phyloP scores from a whole-genome alignment of 257 asterid species.

The Nicotiana benthamiana region DNA sequence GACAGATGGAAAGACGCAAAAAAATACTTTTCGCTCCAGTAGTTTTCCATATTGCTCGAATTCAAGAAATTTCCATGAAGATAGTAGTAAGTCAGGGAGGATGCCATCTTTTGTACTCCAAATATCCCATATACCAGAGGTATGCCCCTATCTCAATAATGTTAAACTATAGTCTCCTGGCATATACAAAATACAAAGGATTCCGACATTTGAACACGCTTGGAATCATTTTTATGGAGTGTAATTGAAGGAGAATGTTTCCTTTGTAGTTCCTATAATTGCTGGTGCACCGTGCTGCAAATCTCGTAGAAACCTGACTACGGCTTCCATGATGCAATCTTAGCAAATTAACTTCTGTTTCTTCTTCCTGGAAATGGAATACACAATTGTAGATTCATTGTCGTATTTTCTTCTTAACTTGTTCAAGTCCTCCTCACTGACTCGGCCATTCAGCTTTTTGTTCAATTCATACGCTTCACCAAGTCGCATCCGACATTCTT shows the following conservation, averaged over 20 bases:
- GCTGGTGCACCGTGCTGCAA: not conserved
- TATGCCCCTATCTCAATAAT: not conserved
- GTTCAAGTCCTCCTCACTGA: conserved; percentile 50
- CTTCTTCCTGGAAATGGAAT: conserved; percentile 41
- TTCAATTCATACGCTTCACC: conserved; percentile 81
- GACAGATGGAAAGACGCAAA: no score
- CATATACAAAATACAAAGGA: not conserved
- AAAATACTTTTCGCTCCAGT: no score
- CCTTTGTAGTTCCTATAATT: not conserved
- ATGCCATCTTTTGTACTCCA: not conserved
- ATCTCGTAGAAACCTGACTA: not conserved
- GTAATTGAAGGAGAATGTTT: not conserved
- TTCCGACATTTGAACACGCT: not conserved
- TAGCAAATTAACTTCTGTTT: conserved; percentile 45
- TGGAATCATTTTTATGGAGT: not conserved
- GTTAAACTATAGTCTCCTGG: not conserved
- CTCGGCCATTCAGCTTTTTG: conserved; percentile 57
- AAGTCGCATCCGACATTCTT: conserved; percentile 61
- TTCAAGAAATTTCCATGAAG: no score
- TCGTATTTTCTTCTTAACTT: conserved; percentile 46
- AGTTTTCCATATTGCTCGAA: no score
- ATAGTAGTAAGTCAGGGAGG: no score
- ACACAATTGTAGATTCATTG: conserved; percentile 30
- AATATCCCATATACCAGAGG: not conserved
- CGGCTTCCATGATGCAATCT: not conserved